Evolutionary conservation across 108 stramenopile genomes (phyloP).

Genomic region (Pseudonitzschia delicatissima): DNA sequence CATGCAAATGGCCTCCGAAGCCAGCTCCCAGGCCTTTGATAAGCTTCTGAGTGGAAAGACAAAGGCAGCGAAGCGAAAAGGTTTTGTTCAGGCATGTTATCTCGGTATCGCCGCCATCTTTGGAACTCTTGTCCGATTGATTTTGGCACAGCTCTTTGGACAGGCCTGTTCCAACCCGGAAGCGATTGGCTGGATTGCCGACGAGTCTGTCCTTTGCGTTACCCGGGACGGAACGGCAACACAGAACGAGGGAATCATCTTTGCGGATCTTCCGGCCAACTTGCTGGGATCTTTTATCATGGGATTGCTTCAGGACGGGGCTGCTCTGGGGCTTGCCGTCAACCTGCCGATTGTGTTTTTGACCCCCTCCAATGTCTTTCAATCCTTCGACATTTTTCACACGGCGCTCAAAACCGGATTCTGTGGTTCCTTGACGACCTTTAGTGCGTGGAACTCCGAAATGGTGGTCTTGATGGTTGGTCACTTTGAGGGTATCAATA

Average conservation of each 20-base stretch:
- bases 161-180: slow-evolving; percentile 60
- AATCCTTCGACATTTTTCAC: slow-evolving; percentile 43
- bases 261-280: slow-evolving; percentile 75
- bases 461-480: slow-evolving; percentile 68
- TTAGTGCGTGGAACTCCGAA: slow-evolving; percentile 64
- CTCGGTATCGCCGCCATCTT: slow-evolving; percentile 53
- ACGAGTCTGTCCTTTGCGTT: slow-evolving; percentile 48
- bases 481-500: slow-evolving; percentile 17
- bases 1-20: too few relatives aligned
- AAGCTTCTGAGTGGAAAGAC: neutral
- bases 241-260: slow-evolving; percentile 64
- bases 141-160: slow-evolving; percentile 70
- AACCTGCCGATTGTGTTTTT: slow-evolving; percentile 44
- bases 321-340: slow-evolving; percentile 28
- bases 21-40: neutral
- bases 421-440: slow-evolving; percentile 73
- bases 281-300: slow-evolving; percentile 70
- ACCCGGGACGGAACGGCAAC: slow-evolving; percentile 46
- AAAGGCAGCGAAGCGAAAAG: neutral
- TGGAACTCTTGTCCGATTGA: slow-evolving; percentile 48
- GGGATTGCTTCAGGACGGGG: slow-evolving; percentile 50
- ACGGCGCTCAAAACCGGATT: slow-evolving; percentile 62
- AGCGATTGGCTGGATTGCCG: slow-evolving; percentile 57
- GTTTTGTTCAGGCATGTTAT: slow-evolving; percentile 35
- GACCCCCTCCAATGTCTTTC: slow-evolving; percentile 36